These are phyloP conservation scores for Geotrichum klebahnii DNA, from an alignment of 1,139 yeast species.

Conservation along the genomic window DNA sequence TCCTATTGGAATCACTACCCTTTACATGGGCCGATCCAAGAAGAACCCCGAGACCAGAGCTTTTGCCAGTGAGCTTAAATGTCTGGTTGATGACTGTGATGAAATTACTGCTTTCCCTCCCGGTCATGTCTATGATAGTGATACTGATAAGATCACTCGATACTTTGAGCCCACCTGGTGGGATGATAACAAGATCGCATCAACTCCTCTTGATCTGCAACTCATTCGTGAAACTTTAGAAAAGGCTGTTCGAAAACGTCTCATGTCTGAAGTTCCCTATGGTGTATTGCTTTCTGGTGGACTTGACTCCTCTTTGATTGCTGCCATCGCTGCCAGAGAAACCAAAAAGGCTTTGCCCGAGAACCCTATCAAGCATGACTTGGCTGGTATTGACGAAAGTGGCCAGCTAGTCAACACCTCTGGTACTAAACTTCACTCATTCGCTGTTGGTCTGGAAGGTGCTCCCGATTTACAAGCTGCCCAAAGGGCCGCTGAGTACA, in stretches of 20 bases:
- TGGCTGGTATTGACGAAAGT: conserved; percentile 86
- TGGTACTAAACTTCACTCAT: conserved; percentile 86
- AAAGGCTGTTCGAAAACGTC: conserved; percentile 94
- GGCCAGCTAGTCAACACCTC: conserved; percentile 75
- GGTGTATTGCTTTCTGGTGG: conserved; percentile 97
- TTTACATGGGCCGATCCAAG: conserved; percentile 87
- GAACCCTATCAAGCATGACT: conserved; percentile 46
- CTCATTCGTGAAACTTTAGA: conserved; percentile 77
- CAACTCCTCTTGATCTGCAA: conserved; percentile 66
- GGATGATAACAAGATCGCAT: conserved; percentile 72
- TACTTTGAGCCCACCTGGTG: conserved; percentile 94
- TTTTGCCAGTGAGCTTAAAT: conserved; percentile 92
- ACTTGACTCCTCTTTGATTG: conserved; percentile 91
- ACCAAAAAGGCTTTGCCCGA: conserved; percentile 70
- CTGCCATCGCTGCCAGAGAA: conserved; percentile 95
- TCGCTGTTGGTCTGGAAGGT: conserved; percentile 93
- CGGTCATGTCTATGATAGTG: conserved; percentile 93
- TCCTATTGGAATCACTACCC: conserved; percentile 94
- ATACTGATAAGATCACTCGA: conserved; percentile 77
- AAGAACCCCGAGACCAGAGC: conserved; percentile 68
- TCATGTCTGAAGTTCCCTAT: conserved; percentile 98
- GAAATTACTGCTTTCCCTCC: conserved; percentile 93
- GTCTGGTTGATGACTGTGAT: conserved; percentile 92
- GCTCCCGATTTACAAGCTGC: conserved; percentile 98
- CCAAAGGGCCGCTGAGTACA: conserved; percentile 84